A percentile compares a stretch with the other conserved stretches of the same genome.
Evolutionary conservation across 495 filamentous ascomycete species (phyloP).

Genomic region (Xylaria telfairii): DNA sequence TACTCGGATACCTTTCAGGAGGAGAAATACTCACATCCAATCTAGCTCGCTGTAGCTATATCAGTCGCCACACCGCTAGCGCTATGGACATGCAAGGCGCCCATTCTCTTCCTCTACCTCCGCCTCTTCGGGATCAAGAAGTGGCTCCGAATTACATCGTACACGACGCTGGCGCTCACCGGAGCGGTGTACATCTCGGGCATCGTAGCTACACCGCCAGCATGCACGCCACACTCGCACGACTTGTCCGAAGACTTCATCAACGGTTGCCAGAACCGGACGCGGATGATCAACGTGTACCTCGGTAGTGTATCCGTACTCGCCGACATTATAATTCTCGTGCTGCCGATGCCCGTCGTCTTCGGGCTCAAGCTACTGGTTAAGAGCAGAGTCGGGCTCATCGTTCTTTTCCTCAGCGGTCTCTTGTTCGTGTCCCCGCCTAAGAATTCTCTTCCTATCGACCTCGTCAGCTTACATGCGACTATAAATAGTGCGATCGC

Average conservation of each 20-base stretch:
- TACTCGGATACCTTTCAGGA: not conserved
- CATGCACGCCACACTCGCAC: slow-evolving; percentile 34
- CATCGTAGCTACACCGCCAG: slow-evolving; percentile 36
- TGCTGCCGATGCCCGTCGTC: slow-evolving; percentile 47
- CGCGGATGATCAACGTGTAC: slow-evolving; percentile 29
- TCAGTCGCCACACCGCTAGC: slow-evolving; percentile 4
- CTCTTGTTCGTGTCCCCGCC: slow-evolving; percentile 76
- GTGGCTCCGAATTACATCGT: slow-evolving; percentile 37
- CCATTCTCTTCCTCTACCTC: slow-evolving; percentile 38
- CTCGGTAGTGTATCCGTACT: slow-evolving; percentile 28
- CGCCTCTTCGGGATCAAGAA: slow-evolving; percentile 37
- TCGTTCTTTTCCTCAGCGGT: slow-evolving; percentile 36
- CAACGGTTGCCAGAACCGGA: slow-evolving; percentile 38
- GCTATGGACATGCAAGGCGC: slow-evolving; percentile 24
- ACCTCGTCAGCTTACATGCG: not conserved
- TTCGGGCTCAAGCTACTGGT: slow-evolving; percentile 40
- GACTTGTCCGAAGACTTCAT: slow-evolving; percentile 21
- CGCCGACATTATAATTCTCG: slow-evolving; percentile 46
- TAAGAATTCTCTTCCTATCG: slow-evolving; percentile 47
- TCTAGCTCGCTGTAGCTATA: slow-evolving; percentile 20
- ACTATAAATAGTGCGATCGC: slow-evolving; percentile 14
- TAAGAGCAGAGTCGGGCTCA: slow-evolving; percentile 40
- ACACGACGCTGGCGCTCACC: slow-evolving; percentile 20
- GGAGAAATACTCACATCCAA: not conserved
- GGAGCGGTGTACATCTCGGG: slow-evolving; percentile 30